A percentile compares a stretch with the other conserved stretches of the same genome.
These are phyloP conservation scores for Fusarium sp. DNA, from an alignment of 2,329 filamentous ascomycete species.

Conservation along the genomic window DNA sequence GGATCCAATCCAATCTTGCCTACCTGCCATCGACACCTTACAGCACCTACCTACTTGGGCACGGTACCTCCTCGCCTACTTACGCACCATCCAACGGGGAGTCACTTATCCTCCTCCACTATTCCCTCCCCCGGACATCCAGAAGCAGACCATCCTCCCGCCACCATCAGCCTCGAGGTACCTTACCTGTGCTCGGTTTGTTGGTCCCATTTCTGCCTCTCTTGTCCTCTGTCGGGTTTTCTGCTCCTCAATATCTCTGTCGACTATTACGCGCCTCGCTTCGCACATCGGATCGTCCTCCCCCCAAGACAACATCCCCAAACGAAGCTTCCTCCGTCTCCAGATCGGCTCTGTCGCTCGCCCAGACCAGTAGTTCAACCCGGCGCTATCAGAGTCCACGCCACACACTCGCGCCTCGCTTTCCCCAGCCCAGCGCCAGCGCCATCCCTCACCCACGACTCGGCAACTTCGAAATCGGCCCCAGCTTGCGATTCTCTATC, in stretches of 20 bases:
- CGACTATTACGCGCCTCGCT: background rate
- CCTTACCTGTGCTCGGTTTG: conserved; percentile 12
- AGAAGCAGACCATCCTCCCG: conserved; percentile 35
- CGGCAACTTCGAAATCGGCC: conserved; percentile 28
- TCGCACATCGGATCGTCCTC: background rate
- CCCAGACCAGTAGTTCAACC: conserved; percentile 34
- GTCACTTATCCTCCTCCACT: conserved; percentile 32
- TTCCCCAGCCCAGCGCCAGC: conserved; percentile 17
- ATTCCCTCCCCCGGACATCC: conserved; percentile 32
- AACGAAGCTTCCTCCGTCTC: conserved; percentile 5
- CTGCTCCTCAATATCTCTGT: background rate
- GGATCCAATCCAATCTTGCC: background rate
- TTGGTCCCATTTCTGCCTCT: conserved; percentile 3
- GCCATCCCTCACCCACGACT: conserved; percentile 30
- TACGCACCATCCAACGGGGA: conserved; percentile 32
- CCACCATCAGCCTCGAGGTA: conserved; percentile 28
- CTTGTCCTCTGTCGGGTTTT: background rate
- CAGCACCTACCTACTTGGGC: conserved; percentile 36
- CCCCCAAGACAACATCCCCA: background rate
- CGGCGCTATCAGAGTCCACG: conserved; percentile 41
- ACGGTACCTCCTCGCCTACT: conserved; percentile 11
- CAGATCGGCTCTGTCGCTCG: conserved; percentile 18
- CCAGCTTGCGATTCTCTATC: conserved; percentile 17
- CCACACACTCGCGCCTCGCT: conserved; percentile 40
- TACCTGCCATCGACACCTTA: background rate